Percentiles rank a stretch among this genome's conserved stretches.
phyloP scores from a whole-genome alignment of 225 moss, liverwort and hornwort genomes.

The Marchantia polymorpha region DNA sequence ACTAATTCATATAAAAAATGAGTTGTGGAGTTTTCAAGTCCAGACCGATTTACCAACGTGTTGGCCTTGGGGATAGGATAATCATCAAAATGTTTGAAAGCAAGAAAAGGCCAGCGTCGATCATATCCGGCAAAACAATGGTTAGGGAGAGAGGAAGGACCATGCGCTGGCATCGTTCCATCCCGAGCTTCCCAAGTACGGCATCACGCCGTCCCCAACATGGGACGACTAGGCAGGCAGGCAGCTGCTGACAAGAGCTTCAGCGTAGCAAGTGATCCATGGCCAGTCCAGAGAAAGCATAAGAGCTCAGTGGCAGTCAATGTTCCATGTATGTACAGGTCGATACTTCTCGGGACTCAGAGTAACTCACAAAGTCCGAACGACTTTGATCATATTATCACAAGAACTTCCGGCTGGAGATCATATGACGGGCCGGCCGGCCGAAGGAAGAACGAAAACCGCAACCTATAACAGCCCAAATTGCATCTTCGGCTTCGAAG shows the following conservation, averaged over 20 bases:
- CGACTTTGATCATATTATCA: not conserved
- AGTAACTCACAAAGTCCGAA: constrained; percentile 3
- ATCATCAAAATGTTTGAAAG: not conserved
- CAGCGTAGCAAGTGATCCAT: not conserved
- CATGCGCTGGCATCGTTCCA: not conserved
- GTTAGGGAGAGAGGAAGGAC: constrained; percentile 1
- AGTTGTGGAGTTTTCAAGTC: not conserved
- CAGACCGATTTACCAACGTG: not conserved
- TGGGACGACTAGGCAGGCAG: not conserved
- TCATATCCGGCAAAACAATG: constrained; percentile 14
- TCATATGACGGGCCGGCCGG: constrained; percentile 10
- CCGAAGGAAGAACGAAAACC: not conserved
- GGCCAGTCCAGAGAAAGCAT: constrained; percentile 2
- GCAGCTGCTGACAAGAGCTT: not conserved
- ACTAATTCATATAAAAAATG: too few species aligned
- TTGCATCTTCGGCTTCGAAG: not conserved
- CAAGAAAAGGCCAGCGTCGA: not conserved
- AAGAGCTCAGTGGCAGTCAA: not conserved
- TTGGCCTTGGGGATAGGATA: too few species aligned
- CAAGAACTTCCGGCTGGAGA: constrained; percentile 4
- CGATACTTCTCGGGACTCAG: not conserved
- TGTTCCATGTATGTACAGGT: constrained; percentile 10
- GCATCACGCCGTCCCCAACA: not conserved
- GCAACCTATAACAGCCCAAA: constrained; percentile 15
- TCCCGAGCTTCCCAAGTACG: constrained; percentile 2